Conservation (phyloP, 768 basidiomycete species). For the Pulveroboletus sp. region DNA sequence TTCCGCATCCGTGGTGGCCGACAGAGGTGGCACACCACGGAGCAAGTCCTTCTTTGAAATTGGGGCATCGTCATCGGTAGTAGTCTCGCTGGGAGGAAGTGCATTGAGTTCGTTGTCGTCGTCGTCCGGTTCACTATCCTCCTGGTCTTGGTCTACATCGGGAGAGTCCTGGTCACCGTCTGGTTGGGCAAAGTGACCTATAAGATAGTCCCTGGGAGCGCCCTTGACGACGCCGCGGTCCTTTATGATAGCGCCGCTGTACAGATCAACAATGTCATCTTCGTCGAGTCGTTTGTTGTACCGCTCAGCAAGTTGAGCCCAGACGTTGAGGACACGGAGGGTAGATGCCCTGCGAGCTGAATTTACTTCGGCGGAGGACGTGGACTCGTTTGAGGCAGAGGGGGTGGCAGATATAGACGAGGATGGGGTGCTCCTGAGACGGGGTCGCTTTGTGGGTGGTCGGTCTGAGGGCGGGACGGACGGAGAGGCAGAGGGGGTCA, state of each 20-base stretch:
- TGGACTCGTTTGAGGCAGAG: conserved; percentile 25
- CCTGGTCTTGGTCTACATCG: conserved; percentile 41
- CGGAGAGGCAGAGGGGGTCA: conserved; percentile 30
- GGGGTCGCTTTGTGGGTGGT: conserved; percentile 48
- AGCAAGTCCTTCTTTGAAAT: conserved; percentile 32
- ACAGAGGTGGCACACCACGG: conserved; percentile 43
- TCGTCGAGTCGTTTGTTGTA: conserved; percentile 67
- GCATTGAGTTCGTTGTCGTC: conserved; percentile 57
- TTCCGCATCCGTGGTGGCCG: conserved; percentile 49
- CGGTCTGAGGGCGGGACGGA: conserved; percentile 32
- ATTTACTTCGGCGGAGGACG: conserved; percentile 41
- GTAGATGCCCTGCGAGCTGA: conserved; percentile 53
- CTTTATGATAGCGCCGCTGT: conserved; percentile 56
- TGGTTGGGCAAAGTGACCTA: conserved; percentile 52
- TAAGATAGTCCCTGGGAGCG: conserved; percentile 38
- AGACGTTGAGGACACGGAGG: conserved; percentile 56
- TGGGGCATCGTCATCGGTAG: conserved; percentile 26
- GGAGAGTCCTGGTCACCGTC: conserved; percentile 38
- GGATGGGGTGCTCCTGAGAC: conserved; percentile 46
- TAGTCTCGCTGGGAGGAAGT: conserved; percentile 35
- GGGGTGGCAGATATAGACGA: conserved; percentile 37
- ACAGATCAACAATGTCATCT: conserved; percentile 76
- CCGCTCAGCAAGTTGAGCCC: conserved; percentile 67
- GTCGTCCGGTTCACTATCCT: conserved; percentile 50
- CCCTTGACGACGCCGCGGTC: conserved; percentile 66